Evolutionary conservation across 805 yeast species (phyloP).

Genomic region (Yamadazyma sp.): DNA sequence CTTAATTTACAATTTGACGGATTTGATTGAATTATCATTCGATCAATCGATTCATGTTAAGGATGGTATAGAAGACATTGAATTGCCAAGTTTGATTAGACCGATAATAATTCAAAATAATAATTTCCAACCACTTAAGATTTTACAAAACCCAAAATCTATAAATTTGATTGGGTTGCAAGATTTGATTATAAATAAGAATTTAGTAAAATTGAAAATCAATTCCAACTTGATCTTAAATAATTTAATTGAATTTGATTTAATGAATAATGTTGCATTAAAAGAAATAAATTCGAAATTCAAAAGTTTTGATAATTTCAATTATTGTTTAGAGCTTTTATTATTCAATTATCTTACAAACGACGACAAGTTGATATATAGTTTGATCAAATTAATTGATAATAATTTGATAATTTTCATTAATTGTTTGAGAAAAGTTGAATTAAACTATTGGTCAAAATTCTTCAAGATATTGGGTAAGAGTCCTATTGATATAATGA

Average conservation of each 20-base stretch:
- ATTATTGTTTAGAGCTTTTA: slow-evolving; percentile 49
- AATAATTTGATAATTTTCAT: slow-evolving; percentile 34
- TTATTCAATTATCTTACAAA: slow-evolving; percentile 40
- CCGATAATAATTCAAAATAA: slow-evolving; percentile 25
- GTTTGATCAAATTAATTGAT: slow-evolving; percentile 8
- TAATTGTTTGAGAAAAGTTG: slow-evolving; percentile 59
- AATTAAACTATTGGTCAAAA: slow-evolving; percentile 50
- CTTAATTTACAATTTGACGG: slow-evolving; percentile 14
- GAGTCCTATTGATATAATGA: slow-evolving; percentile 46
- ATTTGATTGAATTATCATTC: slow-evolving; percentile 16
- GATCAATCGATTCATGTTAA: slow-evolving; percentile 16
- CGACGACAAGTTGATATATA: slow-evolving; percentile 22
- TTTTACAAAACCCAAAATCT: slow-evolving; percentile 22
- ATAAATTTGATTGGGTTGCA: slow-evolving; percentile 44
- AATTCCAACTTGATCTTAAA: slow-evolving; percentile 44
- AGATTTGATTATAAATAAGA: slow-evolving; percentile 24
- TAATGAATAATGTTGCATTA: slow-evolving; percentile 26
- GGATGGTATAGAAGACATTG: slow-evolving; percentile 16
- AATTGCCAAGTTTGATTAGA: slow-evolving; percentile 10
- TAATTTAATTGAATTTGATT: slow-evolving; percentile 47
- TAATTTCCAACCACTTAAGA: slow-evolving; percentile 24
- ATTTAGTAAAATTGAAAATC: slow-evolving; percentile 29
- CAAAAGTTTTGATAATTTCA: slow-evolving; percentile 39
- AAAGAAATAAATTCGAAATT: slow-evolving; percentile 33
- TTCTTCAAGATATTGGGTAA: slow-evolving; percentile 41